A percentile compares a stretch with the other conserved stretches of the same genome.
These are phyloP conservation scores for Blastocystis sp. DNA, from an alignment of 352 stramenopile genomes.

Conservation along the genomic window DNA sequence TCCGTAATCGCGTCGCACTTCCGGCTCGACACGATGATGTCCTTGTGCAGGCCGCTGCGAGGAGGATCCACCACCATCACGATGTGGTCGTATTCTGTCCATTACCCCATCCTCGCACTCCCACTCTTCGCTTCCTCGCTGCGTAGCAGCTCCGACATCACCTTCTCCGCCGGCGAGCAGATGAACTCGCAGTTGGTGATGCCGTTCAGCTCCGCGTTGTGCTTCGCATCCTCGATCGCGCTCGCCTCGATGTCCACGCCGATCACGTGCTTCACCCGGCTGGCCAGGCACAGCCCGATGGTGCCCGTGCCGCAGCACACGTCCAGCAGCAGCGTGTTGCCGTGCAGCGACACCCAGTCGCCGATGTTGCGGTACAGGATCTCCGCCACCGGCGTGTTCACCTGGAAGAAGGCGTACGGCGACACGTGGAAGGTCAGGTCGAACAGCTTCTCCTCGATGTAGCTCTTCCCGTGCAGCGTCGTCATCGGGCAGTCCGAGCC, in stretches of 20 bases:
- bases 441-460: conserved; percentile 63
- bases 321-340: conserved; percentile 87
- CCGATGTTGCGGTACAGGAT: conserved; percentile 91
- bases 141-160: conserved; percentile 81
- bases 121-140: conserved; percentile 73
- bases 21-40: conserved; percentile 83
- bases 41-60: conserved; percentile 87
- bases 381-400: conserved; percentile 90
- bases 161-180: conserved; percentile 85
- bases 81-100: conserved; percentile 74
- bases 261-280: conserved; percentile 71
- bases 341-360: conserved; percentile 78
- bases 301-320: conserved; percentile 97
- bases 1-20: conserved; percentile 80
- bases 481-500: conserved; percentile 45
- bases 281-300: conserved; percentile 80
- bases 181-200: conserved; percentile 84
- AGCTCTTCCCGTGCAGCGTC: conserved; percentile 25
- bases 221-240: conserved; percentile 83
- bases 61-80: conserved; percentile 94
- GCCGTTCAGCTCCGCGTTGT: conserved; percentile 82
- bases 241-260: conserved; percentile 79
- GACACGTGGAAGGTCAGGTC: conserved; percentile 81
- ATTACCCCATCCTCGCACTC: conserved; percentile 44
- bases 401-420: conserved; percentile 88